A percentile compares a stretch with the other conserved stretches of the same genome.
Evolutionary conservation across 345 rosid genomes (phyloP).

Genomic region (Hibiscus trionum): DNA sequence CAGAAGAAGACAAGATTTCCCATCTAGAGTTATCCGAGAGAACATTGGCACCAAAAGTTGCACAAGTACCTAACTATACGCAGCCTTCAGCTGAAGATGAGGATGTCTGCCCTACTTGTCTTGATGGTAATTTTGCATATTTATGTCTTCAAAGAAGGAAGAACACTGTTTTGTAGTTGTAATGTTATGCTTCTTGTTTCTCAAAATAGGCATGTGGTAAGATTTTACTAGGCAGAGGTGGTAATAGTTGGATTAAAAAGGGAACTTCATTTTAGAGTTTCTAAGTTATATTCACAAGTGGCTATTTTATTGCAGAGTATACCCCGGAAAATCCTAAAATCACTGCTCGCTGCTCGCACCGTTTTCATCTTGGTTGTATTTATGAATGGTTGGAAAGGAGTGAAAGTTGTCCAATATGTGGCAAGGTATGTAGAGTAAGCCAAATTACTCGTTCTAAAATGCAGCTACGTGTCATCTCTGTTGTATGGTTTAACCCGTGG

Average conservation of each 20-base stretch:
- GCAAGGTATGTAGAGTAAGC: constrained; percentile 55
- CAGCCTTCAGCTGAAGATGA: constrained; percentile 46
- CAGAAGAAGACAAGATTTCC: constrained; percentile 31
- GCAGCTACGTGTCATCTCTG: not conserved
- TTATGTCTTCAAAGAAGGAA: not conserved
- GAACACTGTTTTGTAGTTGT: not conserved
- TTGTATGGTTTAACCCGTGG: not conserved
- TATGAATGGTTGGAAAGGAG: constrained; percentile 99
- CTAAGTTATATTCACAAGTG: not conserved
- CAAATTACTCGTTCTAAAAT: not conserved
- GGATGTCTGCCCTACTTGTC: constrained; percentile 69
- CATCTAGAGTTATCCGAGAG: constrained; percentile 34
- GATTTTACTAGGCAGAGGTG: not conserved
- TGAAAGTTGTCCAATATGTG: constrained; percentile 92
- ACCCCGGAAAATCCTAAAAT: constrained; percentile 90
- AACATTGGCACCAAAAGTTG: constrained; percentile 22
- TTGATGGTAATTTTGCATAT: constrained; percentile 38
- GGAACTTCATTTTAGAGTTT: not conserved
- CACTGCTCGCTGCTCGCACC: constrained; percentile 78
- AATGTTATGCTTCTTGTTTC: not conserved
- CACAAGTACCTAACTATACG: constrained; percentile 18
- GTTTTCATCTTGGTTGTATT: constrained; percentile 96
- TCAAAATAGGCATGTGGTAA: no score
- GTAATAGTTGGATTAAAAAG: not conserved
- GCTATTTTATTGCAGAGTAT: constrained; percentile 55